phyloP scores from a whole-genome alignment of 2,329 filamentous ascomycete genomes.

The Didymella glomerata region DNA sequence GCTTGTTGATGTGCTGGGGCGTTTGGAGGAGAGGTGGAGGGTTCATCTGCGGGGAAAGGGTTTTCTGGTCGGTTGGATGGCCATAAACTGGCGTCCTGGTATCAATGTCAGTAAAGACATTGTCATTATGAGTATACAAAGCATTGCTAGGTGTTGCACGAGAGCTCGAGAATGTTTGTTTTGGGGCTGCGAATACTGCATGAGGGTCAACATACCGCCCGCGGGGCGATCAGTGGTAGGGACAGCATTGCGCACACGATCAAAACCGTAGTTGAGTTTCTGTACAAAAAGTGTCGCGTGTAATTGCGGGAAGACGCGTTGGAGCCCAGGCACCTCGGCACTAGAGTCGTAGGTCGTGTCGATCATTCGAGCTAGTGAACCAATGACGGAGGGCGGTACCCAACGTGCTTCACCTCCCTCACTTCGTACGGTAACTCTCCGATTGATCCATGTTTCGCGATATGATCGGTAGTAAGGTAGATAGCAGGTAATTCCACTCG shows the following conservation, averaged over 20 bases:
- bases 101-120: constrained; percentile 10
- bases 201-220: constrained; percentile 25
- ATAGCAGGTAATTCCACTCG: neutral
- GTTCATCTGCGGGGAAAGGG: constrained; percentile 29
- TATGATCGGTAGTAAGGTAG: neutral
- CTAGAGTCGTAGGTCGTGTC: constrained; percentile 3
- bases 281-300: constrained; percentile 13
- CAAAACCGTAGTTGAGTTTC: neutral
- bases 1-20: constrained; percentile 20
- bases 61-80: constrained; percentile 23
- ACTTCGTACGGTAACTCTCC: constrained; percentile 9
- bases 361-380: constrained; percentile 8
- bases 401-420: constrained; percentile 22
- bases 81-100: constrained; percentile 46
- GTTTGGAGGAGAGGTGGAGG: constrained; percentile 32
- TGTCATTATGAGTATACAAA: neutral
- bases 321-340: constrained; percentile 14
- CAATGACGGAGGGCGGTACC: constrained; percentile 6
- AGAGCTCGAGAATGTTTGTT: neutral
- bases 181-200: neutral
- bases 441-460: neutral
- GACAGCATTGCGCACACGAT: constrained; percentile 29
- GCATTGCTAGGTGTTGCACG: neutral
- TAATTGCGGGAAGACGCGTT: constrained; percentile 11
- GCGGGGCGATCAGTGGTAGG: constrained; percentile 39